phyloP scores from a whole-genome alignment of 2,329 filamentous ascomycete species.

The Sporothrix phasma region DNA sequence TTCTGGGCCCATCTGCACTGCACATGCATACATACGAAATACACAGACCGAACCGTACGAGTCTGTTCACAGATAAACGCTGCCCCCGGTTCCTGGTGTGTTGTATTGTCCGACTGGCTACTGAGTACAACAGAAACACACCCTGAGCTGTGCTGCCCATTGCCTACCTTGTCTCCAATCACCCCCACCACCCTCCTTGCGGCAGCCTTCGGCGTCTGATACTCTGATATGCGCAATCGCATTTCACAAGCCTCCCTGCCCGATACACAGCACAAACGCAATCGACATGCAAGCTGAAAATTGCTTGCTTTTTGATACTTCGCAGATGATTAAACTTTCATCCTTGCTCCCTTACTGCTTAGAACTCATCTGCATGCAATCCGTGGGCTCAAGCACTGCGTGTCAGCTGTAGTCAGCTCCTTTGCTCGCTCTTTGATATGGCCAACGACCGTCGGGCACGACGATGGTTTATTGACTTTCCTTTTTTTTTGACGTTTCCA shows the following conservation, averaged over 20 bases:
- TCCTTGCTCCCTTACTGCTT: background rate
- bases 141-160: background rate
- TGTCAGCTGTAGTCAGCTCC: background rate
- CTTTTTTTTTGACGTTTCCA: background rate
- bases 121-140: slow-evolving; percentile 10
- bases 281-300: background rate
- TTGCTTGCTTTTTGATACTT: background rate
- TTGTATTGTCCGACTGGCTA: slow-evolving; percentile 15
- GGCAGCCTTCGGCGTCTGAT: slow-evolving; percentile 5
- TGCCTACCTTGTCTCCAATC: slow-evolving; percentile 6
- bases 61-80: background rate
- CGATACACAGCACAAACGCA: background rate
- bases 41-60: background rate
- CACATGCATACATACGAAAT: background rate
- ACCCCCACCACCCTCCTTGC: slow-evolving; percentile 7
- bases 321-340: background rate
- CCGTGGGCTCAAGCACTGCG: background rate
- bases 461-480: background rate
- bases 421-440: background rate
- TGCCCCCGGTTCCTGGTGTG: slow-evolving; percentile 6
- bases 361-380: background rate
- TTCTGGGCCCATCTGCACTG: background rate
- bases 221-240: slow-evolving; percentile 8
- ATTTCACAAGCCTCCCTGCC: slow-evolving; percentile 7
- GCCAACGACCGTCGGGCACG: background rate